phyloP scores from a whole-genome alignment of 768 basidiomycete genomes.

The Daedaleopsis sinensis region DNA sequence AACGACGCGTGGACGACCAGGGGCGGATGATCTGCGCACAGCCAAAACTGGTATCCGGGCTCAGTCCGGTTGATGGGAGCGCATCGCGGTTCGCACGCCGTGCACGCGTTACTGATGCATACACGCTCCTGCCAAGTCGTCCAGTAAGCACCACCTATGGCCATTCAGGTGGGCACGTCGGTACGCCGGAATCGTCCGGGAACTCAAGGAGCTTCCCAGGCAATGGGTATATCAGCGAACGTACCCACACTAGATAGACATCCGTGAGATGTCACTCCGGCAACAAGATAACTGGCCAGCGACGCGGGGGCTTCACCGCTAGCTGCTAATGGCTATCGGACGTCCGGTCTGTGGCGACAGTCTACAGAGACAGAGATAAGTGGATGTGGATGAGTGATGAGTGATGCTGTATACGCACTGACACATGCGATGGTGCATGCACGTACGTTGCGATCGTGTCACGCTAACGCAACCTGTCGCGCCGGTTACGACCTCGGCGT shows the following conservation, averaged over 20 bases:
- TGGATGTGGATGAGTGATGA: too few relatives aligned
- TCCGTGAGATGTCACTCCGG: background rate
- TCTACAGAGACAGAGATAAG: too few relatives aligned
- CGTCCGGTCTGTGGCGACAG: too few relatives aligned
- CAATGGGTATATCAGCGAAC: background rate
- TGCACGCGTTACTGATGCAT: too few relatives aligned
- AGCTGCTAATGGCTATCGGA: background rate
- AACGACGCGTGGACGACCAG: background rate
- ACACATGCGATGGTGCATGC: background rate
- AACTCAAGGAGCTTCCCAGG: background rate
- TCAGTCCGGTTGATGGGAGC: conserved; percentile 3
- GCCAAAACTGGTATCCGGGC: background rate
- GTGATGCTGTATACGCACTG: too few relatives aligned
- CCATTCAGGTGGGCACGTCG: too few relatives aligned
- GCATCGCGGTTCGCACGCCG: background rate
- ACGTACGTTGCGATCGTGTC: background rate
- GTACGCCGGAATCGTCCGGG: background rate
- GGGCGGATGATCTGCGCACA: too few relatives aligned
- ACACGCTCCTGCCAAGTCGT: too few relatives aligned
- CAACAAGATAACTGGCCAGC: background rate
- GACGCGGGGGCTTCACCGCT: background rate
- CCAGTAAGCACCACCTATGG: too few relatives aligned
- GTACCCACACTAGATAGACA: background rate
- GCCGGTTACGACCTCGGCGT: background rate
- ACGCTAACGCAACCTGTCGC: background rate